Evolutionary conservation across 1,139 yeast species (phyloP), one percentile per base, ranked within the genome.

Genomic region (Lodderomyces elongisporus): DNA sequence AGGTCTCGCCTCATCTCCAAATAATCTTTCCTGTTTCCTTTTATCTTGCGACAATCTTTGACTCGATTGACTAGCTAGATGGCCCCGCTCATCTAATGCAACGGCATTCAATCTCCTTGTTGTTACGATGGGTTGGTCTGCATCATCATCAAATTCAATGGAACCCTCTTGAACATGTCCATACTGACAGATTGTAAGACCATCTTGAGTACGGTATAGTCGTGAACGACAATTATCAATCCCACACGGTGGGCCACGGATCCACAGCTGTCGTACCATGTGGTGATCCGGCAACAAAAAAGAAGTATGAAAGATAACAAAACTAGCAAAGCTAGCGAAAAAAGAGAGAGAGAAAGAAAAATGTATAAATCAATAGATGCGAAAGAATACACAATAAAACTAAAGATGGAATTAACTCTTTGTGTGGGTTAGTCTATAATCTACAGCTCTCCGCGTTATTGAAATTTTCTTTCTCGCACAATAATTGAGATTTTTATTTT

Each of bases 121-220:
- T 2, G 61, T 59, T 2, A 66, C 66, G 29, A 52, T 54, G 12
- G 56, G 54, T 31, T 67, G 76, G 36, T 78, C 85, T 24, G 77
- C 87, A 28, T 83, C 91, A 48, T 83, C 89, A 43, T 82, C 81
- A 46, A 76, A 68, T 53, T 87, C 95, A 23, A 84, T 56, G 42
- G 80, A 84, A 27, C 91, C 89, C 43, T 82, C 91, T 56, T 76
- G 74, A 14, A 88, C 87, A 59, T 91, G 98, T 2, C 97, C 96
- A 50, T 74, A 82, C 50, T 85, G 89, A 53, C 98, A 91, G 15
- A 87, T 79, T 38, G 79, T 71, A 36, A 75, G 75, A 17, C 97
- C 97, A 49, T 84, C 87, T 7, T 76, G 63, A 23, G 73, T 58
- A 33, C 82, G 69, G 75, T 85, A 91, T 33, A 80, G 70, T 31